Evolutionary conservation across 2,329 filamentous ascomycete species (phyloP), one percentile per base, ranked within the genome.

Genomic region (Alternaria ventricosa): DNA sequence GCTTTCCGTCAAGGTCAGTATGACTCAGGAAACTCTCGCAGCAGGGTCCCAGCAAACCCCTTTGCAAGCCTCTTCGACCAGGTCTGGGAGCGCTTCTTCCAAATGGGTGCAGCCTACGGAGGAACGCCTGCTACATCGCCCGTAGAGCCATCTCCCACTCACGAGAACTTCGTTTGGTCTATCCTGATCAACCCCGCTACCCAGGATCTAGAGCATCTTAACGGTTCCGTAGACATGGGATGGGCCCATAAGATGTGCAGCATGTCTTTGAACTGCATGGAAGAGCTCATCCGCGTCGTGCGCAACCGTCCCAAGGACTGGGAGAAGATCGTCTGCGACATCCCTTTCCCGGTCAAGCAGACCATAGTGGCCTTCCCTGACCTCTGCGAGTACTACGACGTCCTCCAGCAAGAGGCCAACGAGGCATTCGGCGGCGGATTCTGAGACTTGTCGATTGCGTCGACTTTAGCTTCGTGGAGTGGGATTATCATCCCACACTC

Each of bases 151-250:
- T 58, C 64, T 12, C 60, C 58, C 4, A 63, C 65, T 2, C 51
- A 59, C 28, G 54, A 61, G 15, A 72, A 73, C 53, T 73, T 66
- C 55, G 47, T 61, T 5, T 75, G 73, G 73, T 49, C 72, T 6
- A 55, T 70, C 5, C 63, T 75, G 4, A 71, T 75, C 65, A 75
- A 75, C 57, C 66, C 70, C 1, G 69, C 71, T 60, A 74, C 73
- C 1, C 73, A 75, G 57, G 65, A 68, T 11, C 60, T 70, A 3
- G 66, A 70, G 61, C 66, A 69, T 23, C 72, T 71, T 6, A 67
- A 69, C 12, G 73, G 73, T 44, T 55, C 60, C n/a, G 22, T 70
- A 13, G 72, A 76, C 45, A 43, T 55, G 6, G 57, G 51, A 2
- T 74, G 66, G 64, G 57, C 65, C 25, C 55, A 61, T 15, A 65